phyloP scores from a whole-genome alignment of 2,329 filamentous ascomycete species.

The Botrytis fragariae region DNA sequence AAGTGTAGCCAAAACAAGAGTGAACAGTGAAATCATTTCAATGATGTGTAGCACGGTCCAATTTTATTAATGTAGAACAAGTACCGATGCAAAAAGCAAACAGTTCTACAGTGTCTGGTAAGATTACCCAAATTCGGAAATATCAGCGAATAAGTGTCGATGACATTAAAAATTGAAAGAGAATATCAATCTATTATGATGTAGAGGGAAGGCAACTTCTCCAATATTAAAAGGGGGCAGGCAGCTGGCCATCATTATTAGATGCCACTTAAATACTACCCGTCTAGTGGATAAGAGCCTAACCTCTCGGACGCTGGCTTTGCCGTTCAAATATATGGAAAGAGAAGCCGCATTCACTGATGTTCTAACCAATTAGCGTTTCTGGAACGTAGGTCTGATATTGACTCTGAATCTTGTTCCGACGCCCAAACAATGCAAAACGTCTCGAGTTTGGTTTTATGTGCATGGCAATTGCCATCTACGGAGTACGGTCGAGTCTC shows the following conservation, averaged over 20 bases:
- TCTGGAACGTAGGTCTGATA: background rate
- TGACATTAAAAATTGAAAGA: background rate
- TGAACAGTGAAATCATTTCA: constrained; percentile 31
- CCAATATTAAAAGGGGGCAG: background rate
- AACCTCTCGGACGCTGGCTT: constrained; percentile 7
- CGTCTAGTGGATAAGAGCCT: background rate
- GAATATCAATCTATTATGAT: background rate
- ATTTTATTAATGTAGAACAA: background rate
- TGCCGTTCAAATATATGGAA: constrained; percentile 9
- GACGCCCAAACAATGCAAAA: background rate
- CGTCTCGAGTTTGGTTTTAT: background rate
- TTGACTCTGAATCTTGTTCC: background rate
- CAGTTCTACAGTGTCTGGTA: background rate
- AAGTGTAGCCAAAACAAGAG: constrained; percentile 26
- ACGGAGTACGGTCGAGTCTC: background rate
- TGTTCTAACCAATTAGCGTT: background rate
- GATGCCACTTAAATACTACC: background rate
- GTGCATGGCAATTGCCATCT: background rate
- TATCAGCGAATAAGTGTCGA: background rate
- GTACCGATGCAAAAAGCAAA: background rate
- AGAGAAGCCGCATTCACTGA: constrained; percentile 7
- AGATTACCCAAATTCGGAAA: background rate
- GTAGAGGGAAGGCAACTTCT: background rate
- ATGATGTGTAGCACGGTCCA: constrained; percentile 1
- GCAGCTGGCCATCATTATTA: background rate